Evolutionary conservation across 202 grass and related monocot genomes (phyloP).

Genomic region (Panicum hallii): DNA sequence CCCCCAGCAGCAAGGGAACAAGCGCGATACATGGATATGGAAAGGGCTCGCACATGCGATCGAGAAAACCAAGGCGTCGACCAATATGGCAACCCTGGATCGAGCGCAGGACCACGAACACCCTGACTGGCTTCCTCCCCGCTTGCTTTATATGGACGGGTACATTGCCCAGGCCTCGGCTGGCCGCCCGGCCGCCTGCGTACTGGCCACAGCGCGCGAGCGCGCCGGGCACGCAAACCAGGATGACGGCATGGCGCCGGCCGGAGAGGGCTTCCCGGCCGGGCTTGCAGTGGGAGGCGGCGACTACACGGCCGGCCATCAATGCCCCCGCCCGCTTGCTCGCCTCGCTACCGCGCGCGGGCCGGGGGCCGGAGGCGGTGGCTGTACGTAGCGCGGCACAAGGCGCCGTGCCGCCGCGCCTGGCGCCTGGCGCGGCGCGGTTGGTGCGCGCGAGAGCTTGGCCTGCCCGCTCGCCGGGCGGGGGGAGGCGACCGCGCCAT

Average conservation of each 20-base stretch:
- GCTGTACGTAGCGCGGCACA: conserved; percentile 7
- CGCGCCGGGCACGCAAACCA: not conserved
- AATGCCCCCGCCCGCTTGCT: too few relatives aligned
- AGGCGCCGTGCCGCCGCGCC: not conserved
- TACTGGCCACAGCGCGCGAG: not conserved
- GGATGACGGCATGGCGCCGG: not conserved
- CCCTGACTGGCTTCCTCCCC: not conserved
- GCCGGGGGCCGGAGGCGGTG: not conserved
- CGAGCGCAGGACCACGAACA: conserved; percentile 25
- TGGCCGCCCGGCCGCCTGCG: not conserved
- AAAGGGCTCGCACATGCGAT: conserved; percentile 46
- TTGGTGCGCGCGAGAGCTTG: not conserved
- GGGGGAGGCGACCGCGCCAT: conserved; percentile 12
- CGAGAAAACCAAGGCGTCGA: conserved; percentile 15
- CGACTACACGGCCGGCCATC: too few relatives aligned
- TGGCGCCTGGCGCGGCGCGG: not conserved
- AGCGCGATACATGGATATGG: conserved; percentile 36
- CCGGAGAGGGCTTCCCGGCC: too few relatives aligned
- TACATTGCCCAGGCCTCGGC: not conserved
- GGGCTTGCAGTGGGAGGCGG: too few relatives aligned
- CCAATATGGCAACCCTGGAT: conserved; percentile 55
- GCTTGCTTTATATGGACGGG: conserved; percentile 41
- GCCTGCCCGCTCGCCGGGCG: not conserved
- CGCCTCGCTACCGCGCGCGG: not conserved
- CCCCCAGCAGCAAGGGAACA: conserved; percentile 40